Evolutionary conservation across 2,329 filamentous ascomycete genomes (phyloP), one percentile per base, ranked within the genome.

Genomic region (Didymella sp.): DNA sequence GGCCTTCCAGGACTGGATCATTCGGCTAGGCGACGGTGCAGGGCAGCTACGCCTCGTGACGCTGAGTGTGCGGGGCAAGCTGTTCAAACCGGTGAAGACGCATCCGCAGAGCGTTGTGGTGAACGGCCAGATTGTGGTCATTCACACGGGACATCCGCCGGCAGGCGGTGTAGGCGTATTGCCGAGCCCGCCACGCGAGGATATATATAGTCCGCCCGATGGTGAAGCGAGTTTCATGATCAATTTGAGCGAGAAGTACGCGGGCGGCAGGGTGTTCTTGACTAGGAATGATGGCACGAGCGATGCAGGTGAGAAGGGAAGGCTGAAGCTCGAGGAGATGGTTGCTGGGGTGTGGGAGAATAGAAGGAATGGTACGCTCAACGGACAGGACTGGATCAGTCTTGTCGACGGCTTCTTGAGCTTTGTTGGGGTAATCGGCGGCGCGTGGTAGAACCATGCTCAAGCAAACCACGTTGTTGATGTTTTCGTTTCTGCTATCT

Each of bases 1-100:
- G 57, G 71, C 69, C 35, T 77, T 77, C 61, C 72, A 67, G 46
- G 68, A 72, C 59, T 77, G 75, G 75, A 76, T 77, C 59, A 71
- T 71, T 43, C 62, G 69, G 8, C 65, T 77, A 0, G 73, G 73
- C 41, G 64, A 72, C 31, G 68, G 69, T 25, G 74, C 73, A 2
- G 61, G 64, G 2, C 51, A 58, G 8, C 62, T 77, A 2, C 69
- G 75, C 2, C 61, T 75, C 13, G 65, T 77, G 19, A 70, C 62
- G 44, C 59, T 77, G 28, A 68, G 70, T 3, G 73, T 76, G 1
- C 66, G 74, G 0, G 72, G 74, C 7, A 58, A 64, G 21, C 47
- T 73, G 12, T 77, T 77, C 61, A 73, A 72, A 46, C 71, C 72
- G 1, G 61, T 64, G 51, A 71, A 66, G 47, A 62, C 55, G 37